A percentile compares a stretch with the other conserved stretches of the same genome.
Evolutionary conservation across 345 rosid species (phyloP).

Genomic region (Anastatica hierochuntica): DNA sequence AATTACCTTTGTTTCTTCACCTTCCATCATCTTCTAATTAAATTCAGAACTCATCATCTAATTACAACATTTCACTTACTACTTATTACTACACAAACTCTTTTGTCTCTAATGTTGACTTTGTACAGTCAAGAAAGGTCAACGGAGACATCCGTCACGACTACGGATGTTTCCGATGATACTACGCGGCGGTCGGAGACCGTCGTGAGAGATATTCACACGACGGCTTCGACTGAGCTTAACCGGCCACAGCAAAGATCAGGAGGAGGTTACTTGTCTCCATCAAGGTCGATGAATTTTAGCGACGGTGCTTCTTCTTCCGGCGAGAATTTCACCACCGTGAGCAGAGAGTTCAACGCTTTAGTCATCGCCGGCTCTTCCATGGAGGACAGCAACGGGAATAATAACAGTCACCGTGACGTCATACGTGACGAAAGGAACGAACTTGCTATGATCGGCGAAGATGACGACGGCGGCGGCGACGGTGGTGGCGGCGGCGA

Average conservation of each 20-base stretch:
- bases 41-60: not conserved
- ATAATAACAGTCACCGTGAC: too few relatives aligned
- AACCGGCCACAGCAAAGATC: constrained; percentile 32
- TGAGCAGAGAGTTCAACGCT: constrained; percentile 91
- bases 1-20: not conserved
- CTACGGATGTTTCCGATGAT: not conserved
- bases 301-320: constrained; percentile 31
- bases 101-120: constrained; percentile 25
- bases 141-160: constrained; percentile 10
- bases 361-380: constrained; percentile 78
- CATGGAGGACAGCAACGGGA: constrained; percentile 21
- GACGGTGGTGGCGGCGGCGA: constrained; percentile 30
- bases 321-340: constrained; percentile 70
- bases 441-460: constrained; percentile 49
- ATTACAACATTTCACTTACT: not conserved
- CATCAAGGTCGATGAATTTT: constrained; percentile 26
- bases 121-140: constrained; percentile 14
- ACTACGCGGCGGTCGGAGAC: too few relatives aligned
- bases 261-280: constrained; percentile 34
- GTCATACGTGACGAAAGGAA: constrained; percentile 16
- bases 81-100: not conserved
- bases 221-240: too few relatives aligned
- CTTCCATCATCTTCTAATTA: constrained; percentile 12
- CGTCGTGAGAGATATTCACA: constrained; percentile 69
- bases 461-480: constrained; percentile 41